These are phyloP conservation scores for Trichoderma cornu-damae DNA, from an alignment of 2,329 filamentous ascomycete genomes.

Conservation along the genomic window DNA sequence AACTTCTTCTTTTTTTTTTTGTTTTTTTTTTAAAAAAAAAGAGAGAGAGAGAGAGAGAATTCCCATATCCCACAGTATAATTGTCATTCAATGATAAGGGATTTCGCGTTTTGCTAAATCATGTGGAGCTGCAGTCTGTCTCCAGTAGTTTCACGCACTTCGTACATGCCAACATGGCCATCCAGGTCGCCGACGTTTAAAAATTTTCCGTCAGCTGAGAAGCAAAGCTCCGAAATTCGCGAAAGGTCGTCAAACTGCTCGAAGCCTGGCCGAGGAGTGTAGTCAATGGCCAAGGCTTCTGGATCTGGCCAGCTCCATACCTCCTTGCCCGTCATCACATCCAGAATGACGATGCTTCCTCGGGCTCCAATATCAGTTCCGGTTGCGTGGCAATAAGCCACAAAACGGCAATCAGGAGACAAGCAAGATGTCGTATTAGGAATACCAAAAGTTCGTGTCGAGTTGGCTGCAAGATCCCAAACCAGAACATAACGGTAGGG, in stretches of 20 bases:
- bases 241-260: conserved; percentile 33
- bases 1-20: too few species aligned
- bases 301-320: conserved; percentile 38
- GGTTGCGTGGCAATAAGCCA: conserved; percentile 37
- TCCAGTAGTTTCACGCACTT: conserved; percentile 28
- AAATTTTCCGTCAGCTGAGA: conserved; percentile 35
- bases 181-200: conserved; percentile 34
- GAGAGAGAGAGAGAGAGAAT: background rate
- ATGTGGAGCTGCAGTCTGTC: conserved; percentile 18
- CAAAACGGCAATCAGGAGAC: conserved; percentile 38
- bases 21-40: conserved; percentile 3
- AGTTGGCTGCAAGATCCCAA: conserved; percentile 37
- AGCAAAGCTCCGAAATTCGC: conserved; percentile 36
- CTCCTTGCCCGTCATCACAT: conserved; percentile 34
- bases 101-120: conserved; percentile 15
- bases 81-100: background rate
- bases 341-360: conserved; percentile 35
- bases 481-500: conserved; percentile 35
- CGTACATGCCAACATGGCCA: conserved; percentile 35
- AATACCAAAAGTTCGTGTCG: conserved; percentile 37
- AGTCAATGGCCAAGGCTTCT: conserved; percentile 25
- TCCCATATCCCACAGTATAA: background rate
- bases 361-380: conserved; percentile 31
- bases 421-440: conserved; percentile 37
- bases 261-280: conserved; percentile 25